These are phyloP conservation scores for Citropsis articulata DNA, from an alignment of 345 rosid genomes.

Conservation along the genomic window DNA sequence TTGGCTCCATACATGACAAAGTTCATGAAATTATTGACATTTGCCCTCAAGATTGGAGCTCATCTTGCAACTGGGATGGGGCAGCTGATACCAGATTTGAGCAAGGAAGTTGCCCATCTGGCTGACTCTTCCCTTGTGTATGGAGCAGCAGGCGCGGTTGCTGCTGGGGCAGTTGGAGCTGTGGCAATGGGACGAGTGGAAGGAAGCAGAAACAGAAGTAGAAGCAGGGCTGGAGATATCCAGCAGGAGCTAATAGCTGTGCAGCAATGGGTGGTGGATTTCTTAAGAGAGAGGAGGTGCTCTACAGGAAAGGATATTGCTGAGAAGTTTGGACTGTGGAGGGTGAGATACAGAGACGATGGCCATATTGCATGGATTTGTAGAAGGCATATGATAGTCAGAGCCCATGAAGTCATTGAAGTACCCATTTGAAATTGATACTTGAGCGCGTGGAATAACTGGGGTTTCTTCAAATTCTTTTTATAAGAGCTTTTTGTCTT, in stretches of 20 bases:
- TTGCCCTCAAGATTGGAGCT: conserved; percentile 89
- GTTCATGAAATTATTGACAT: conserved; percentile 84
- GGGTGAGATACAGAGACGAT: conserved; percentile 76
- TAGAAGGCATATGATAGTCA: conserved; percentile 67
- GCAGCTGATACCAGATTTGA: conserved; percentile 86
- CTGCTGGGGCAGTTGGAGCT: conserved; percentile 65
- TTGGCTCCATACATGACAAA: conserved; percentile 84
- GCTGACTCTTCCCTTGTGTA: conserved; percentile 56
- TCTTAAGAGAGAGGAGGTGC: conserved; percentile 71
- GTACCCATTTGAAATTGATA: conserved; percentile 44
- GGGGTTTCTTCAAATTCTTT: background rate
- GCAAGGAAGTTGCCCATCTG: conserved; percentile 75
- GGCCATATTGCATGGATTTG: conserved; percentile 95
- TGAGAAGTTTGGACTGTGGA: conserved; percentile 88
- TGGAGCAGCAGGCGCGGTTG: conserved; percentile 82
- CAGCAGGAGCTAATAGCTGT: conserved; percentile 75
- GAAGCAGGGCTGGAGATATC: conserved; percentile 42
- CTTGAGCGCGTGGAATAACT: background rate
- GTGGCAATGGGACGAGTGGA: conserved; percentile 38
- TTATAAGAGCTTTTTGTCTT: background rate
- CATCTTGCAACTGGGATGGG: conserved; percentile 94
- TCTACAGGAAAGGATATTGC: conserved; percentile 81
- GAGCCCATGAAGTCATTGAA: conserved; percentile 69
- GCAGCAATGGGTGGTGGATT: conserved; percentile 89
- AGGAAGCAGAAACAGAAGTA: conserved; percentile 46